Base-by-base conservation (phyloP, 2,329 filamentous ascomycete species). In the Fusarium irregulare region DNA sequence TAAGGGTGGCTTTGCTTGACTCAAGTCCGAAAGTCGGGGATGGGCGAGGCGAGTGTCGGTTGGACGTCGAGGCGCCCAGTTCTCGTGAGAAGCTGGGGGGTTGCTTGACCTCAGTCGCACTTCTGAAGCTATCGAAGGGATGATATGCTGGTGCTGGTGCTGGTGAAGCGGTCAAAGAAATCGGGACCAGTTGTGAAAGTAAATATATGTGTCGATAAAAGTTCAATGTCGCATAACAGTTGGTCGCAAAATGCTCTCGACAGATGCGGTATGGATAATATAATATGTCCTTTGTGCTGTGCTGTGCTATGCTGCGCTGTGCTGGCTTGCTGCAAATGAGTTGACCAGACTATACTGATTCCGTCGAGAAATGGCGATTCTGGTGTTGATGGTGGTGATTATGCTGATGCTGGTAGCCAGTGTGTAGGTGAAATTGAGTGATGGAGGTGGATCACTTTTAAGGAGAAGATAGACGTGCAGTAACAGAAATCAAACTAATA, bases 41-140 rank as follows among this genome's bases (percentile, higher is more conserved):
- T 28, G 45, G 21, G 28, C 23, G 30, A 23, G 57, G 37, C 42
- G 27, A 58, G 41, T 37, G 40, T 30, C 41, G 21, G 41, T 56
- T 59, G 63, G 67, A 68, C 54, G 67, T 68, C 57, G 27, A 57
- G 62, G 45, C 53, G 57, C 45, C 58, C 54, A 45, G 44, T 59
- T 70, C 34, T 40, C 34, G 27, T 23, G 27, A 51, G 41, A 60
- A n/a, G 30, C 20, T 47, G 20, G 27, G 16, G n/a, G 34, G 10
- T 28, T 30, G 46, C 34, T 58, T 30, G 28, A 32, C 25, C 32
- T 46, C 34, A 13, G 21, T 53, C 37, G 41, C 32, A 21, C 41
- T 57, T 32, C 25, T 41, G 20, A 64, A 60, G 25, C 25, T 50
- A 27, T 70, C 40, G 47, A 55, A 37, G 34, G 34, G 50, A 56